Evolutionary conservation across 371 early-diverging fungal species (phyloP).

Genomic region (Syncephalastrum racemosum): DNA sequence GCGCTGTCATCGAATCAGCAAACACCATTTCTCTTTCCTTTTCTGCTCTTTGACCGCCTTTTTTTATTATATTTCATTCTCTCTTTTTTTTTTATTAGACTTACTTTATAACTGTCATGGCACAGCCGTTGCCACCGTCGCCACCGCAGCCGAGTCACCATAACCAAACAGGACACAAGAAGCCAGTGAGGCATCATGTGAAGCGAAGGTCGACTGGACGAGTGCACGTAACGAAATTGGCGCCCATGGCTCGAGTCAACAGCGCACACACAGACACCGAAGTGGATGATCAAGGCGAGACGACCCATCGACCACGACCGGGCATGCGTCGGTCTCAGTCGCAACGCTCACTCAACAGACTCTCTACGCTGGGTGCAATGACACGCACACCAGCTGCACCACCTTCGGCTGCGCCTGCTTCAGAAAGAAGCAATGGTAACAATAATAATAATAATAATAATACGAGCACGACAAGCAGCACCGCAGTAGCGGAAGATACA

Average conservation of each 20-base stretch:
- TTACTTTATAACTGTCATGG: constrained; percentile 3
- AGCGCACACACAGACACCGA: constrained; percentile 33
- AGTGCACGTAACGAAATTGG: constrained; percentile 50
- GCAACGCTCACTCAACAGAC: constrained; percentile 24
- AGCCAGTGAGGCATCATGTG: constrained; percentile 44
- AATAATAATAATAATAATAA: constrained; percentile 1
- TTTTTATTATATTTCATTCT: too few relatives aligned
- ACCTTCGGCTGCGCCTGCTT: constrained; percentile 10
- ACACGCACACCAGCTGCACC: constrained; percentile 9
- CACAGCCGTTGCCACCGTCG: constrained; percentile 12
- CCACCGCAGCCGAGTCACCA: constrained; percentile 7
- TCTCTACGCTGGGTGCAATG: constrained; percentile 15
- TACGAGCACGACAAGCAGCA: constrained; percentile 3
- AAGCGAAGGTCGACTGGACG: constrained; percentile 47
- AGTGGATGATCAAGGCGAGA: constrained; percentile 11
- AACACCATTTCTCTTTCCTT: too few relatives aligned
- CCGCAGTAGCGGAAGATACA: constrained; percentile 5
- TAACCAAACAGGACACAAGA: constrained; percentile 20
- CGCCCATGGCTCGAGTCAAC: constrained; percentile 40
- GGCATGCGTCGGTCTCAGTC: constrained; percentile 45
- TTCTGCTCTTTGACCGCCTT: too few relatives aligned
- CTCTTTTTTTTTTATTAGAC: too few relatives aligned
- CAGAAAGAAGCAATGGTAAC: too few relatives aligned
- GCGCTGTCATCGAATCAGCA: too few relatives aligned
- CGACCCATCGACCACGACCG: constrained; percentile 15